Percentiles rank a stretch among this genome's conserved stretches.
Conservation (phyloP, 73 alveolate genomes). For the Symbiodinium natans region DNA sequence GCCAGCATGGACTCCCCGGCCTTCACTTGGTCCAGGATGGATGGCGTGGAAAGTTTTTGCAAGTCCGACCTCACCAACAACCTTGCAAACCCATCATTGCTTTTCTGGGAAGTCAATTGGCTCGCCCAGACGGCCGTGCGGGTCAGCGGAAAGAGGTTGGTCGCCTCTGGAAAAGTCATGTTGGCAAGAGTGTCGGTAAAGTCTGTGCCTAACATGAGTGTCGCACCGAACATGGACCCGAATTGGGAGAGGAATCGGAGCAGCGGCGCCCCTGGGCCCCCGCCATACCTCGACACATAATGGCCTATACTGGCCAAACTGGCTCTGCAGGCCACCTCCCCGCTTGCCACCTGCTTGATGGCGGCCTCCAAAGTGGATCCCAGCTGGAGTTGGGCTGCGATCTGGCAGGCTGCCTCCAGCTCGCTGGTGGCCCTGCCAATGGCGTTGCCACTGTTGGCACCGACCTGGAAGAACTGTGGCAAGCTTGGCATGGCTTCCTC, state of each 20-base stretch:
- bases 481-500: slow-evolving; percentile 2
- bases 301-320: neutral
- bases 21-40: neutral
- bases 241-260: slow-evolving; percentile 2
- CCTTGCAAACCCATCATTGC: slow-evolving; percentile 33
- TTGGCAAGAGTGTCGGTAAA: neutral
- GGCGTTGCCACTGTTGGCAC: neutral
- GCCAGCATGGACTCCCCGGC: neutral
- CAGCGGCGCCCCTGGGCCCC: neutral
- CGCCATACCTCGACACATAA: slow-evolving; percentile 16
- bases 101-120: neutral
- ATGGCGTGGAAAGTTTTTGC: neutral
- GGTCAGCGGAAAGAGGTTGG: slow-evolving; percentile 5
- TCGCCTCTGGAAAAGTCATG: neutral
- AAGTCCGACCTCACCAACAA: neutral
- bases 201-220: neutral
- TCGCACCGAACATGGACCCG: neutral
- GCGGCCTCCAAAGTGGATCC: neutral
- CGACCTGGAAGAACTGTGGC: slow-evolving; percentile 7
- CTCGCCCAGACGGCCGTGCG: slow-evolving; percentile 24
- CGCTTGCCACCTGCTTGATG: neutral
- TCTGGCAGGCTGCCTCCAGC: slow-evolving; percentile 10
- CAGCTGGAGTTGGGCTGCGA: neutral
- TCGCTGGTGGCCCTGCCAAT: slow-evolving; percentile 6
- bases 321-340: slow-evolving; percentile 5